A percentile compares a stretch with the other conserved stretches of the same genome.
phyloP scores from a whole-genome alignment of 1,139 yeast species.

The Taphrina populina region DNA sequence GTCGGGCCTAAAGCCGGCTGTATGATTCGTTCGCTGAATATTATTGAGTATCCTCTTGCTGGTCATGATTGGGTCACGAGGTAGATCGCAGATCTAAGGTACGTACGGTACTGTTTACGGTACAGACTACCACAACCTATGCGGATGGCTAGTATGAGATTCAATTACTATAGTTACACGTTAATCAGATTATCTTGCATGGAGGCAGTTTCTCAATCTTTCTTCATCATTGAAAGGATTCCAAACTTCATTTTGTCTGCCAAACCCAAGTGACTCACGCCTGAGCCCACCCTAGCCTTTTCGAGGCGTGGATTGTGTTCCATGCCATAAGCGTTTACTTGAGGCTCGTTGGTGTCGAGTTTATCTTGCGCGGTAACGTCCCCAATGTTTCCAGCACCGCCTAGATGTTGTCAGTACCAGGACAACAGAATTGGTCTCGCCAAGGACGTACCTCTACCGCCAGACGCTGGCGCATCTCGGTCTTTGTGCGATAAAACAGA shows the following conservation, averaged over 20 bases:
- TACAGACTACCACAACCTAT: too few relatives aligned
- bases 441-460: conserved; percentile 18
- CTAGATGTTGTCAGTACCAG: neutral
- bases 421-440: too few relatives aligned
- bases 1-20: too few relatives aligned
- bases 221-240: conserved; percentile 18
- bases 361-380: conserved; percentile 10
- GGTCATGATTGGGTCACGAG: too few relatives aligned
- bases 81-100: too few relatives aligned
- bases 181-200: too few relatives aligned
- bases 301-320: conserved; percentile 11
- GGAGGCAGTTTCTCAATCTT: conserved; percentile 5
- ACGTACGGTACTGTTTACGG: too few relatives aligned
- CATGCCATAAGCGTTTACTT: conserved; percentile 1
- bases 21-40: too few relatives aligned
- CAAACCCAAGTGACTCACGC: conserved; percentile 12
- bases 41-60: too few relatives aligned
- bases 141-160: too few relatives aligned
- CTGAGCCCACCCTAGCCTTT: conserved; percentile 4
- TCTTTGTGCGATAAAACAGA: neutral
- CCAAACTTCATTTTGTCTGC: conserved; percentile 23
- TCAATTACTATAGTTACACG: too few relatives aligned
- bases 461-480: conserved; percentile 8
- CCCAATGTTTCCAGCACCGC: conserved; percentile 22
- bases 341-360: neutral